A percentile compares a stretch with the other conserved stretches of the same genome.
phyloP scores from a whole-genome alignment of 1,139 yeast genomes.

The Kurtzmaniella quercitrusa region DNA sequence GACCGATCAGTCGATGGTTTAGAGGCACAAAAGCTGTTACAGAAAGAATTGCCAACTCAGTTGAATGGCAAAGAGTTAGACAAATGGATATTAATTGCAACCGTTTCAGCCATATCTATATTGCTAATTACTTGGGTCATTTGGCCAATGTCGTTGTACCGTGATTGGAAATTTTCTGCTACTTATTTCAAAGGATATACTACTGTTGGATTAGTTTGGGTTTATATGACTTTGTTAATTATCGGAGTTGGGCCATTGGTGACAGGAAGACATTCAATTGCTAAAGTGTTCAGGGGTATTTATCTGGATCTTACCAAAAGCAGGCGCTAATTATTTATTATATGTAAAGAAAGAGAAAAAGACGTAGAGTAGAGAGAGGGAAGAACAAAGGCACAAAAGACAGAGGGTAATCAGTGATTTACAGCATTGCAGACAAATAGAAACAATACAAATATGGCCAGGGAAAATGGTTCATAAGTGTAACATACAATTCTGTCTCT shows the following conservation, averaged over 20 bases:
- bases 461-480: no score
- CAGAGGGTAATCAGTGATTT: no score
- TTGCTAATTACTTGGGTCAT: constrained; percentile 33
- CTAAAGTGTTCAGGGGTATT: constrained; percentile 18
- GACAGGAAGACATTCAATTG: constrained; percentile 27
- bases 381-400: no score
- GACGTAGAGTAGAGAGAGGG: no score
- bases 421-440: no score
- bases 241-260: constrained; percentile 36
- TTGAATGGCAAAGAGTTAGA: constrained; percentile 12
- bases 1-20: constrained; percentile 1
- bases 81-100: constrained; percentile 24
- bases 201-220: constrained; percentile 35
- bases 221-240: constrained; percentile 23
- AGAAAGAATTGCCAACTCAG: constrained; percentile 5
- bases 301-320: constrained; percentile 12
- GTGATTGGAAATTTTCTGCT: constrained; percentile 36
- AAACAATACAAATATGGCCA: no score
- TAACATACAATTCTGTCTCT: no score
- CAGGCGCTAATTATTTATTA: not conserved
- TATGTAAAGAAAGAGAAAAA: no score
- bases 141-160: constrained; percentile 45
- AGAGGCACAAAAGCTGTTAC: constrained; percentile 1
- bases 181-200: constrained; percentile 40
- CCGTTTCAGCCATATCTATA: constrained; percentile 20